A percentile compares a stretch with the other conserved stretches of the same genome.
phyloP scores from a whole-genome alignment of 306 rosid genomes.

The Glycine soja region DNA sequence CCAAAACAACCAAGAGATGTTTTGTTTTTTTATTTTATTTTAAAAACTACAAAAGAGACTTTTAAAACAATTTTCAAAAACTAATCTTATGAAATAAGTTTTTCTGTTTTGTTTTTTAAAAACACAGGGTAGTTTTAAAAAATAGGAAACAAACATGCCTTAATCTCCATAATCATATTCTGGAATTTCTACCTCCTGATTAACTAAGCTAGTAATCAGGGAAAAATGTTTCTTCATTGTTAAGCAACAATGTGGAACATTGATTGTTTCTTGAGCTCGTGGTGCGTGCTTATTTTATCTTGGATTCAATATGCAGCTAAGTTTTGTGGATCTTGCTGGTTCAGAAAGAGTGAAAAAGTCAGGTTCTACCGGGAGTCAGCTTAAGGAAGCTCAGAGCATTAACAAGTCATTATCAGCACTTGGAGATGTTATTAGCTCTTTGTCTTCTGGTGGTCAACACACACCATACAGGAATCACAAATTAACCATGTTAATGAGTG shows the following conservation, averaged over 20 bases:
- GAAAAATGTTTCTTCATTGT: background rate
- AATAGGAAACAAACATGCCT: background rate
- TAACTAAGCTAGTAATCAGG: background rate
- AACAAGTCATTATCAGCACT: constrained; percentile 96
- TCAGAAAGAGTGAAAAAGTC: constrained; percentile 96
- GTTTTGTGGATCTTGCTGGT: constrained; percentile 99
- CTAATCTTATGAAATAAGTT: background rate
- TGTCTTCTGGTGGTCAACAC: constrained; percentile 84
- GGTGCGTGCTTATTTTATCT: constrained; percentile 27
- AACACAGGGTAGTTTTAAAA: background rate
- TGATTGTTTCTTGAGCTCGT: constrained; percentile 18
- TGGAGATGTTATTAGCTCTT: constrained; percentile 88
- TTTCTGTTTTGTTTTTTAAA: background rate
- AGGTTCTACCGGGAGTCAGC: constrained; percentile 84
- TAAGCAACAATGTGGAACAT: background rate
- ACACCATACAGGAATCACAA: constrained; percentile 95
- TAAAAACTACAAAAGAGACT: background rate
- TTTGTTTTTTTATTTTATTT: background rate
- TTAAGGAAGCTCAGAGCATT: constrained; percentile 98
- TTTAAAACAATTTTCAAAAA: background rate
- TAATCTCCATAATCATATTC: background rate
- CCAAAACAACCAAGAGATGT: background rate
- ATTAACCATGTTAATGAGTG: constrained; percentile 97
- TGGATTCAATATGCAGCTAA: constrained; percentile 63
- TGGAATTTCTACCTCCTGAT: background rate